Evolutionary conservation across 2,329 filamentous ascomycete species (phyloP).

Genomic region (Nigrospora osmanthi): DNA sequence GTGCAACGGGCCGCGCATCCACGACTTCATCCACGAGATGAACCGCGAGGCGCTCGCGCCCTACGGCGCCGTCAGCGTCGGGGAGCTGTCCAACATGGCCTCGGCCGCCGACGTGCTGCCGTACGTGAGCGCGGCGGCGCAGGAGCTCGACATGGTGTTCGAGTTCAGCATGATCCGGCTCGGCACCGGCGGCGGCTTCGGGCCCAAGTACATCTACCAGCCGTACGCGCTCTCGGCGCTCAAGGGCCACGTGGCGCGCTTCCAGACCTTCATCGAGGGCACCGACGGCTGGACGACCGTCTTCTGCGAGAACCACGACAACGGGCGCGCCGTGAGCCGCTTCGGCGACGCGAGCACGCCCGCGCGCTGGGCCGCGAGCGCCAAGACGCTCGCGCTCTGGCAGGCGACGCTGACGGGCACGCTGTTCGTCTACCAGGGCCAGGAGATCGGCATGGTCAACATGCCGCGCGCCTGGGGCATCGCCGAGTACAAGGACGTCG

Average conservation of each 20-base stretch:
- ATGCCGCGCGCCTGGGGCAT: conserved; percentile 41
- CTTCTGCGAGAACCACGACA: conserved; percentile 59
- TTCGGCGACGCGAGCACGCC: conserved; percentile 39
- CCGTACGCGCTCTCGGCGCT: conserved; percentile 35
- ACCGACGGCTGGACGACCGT: conserved; percentile 50
- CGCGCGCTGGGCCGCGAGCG: conserved; percentile 32
- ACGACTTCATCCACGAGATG: conserved; percentile 56
- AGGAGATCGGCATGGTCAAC: conserved; percentile 55
- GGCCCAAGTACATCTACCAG: conserved; percentile 41
- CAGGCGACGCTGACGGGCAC: conserved; percentile 43
- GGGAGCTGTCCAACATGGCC: conserved; percentile 52
- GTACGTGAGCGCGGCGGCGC: conserved; percentile 43
- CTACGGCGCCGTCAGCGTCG: conserved; percentile 54
- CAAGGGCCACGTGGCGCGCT: conserved; percentile 33
- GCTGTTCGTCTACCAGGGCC: conserved; percentile 51
- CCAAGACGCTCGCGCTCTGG: conserved; percentile 45
- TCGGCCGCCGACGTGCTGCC: conserved; percentile 41
- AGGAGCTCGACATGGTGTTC: conserved; percentile 56
- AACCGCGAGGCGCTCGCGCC: conserved; percentile 38
- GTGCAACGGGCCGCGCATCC: conserved; percentile 54
- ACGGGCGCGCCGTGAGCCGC: conserved; percentile 47
- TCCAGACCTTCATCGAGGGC: conserved; percentile 40
- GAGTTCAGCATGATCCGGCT: conserved; percentile 50
- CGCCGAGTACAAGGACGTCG: conserved; percentile 46
- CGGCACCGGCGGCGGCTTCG: conserved; percentile 28